phyloP scores from a whole-genome alignment of 345 rosid genomes.

The Eucalyptus dawsonii region DNA sequence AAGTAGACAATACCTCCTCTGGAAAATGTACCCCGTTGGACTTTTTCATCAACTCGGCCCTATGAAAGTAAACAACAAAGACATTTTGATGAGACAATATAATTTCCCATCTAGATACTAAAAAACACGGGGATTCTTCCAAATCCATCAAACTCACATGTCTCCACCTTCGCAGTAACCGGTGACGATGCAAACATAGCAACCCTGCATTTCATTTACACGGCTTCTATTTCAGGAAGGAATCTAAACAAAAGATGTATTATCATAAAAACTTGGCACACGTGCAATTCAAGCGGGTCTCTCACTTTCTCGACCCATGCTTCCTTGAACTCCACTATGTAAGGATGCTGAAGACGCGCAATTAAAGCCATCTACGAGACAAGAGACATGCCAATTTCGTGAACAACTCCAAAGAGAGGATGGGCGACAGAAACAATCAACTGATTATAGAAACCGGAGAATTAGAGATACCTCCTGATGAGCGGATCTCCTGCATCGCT shows the following conservation, averaged over 20 bases:
- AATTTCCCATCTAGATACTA: background rate
- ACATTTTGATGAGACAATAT: background rate
- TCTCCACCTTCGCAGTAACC: conserved; percentile 99
- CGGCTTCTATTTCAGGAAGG: background rate
- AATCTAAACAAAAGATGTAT: background rate
- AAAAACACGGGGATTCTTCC: background rate
- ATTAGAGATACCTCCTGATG: conserved; percentile 70
- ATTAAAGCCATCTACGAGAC: conserved; percentile 76
- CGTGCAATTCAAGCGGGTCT: background rate
- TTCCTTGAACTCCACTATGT: conserved; percentile 93
- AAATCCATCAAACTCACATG: conserved; percentile 52
- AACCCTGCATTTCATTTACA: conserved; percentile 49
- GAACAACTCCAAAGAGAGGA: background rate
- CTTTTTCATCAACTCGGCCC: conserved; percentile 97
- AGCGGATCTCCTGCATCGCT: conserved; percentile 96
- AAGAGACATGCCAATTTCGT: background rate
- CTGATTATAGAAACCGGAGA: background rate
- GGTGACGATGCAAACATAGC: conserved; percentile 96
- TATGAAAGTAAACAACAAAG: conserved; percentile 1
- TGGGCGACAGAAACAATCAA: background rate
- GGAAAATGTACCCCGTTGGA: conserved; percentile 80
- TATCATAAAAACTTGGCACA: background rate
- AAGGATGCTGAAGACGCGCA: conserved; percentile 86
- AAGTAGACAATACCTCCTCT: conserved; percentile 51
- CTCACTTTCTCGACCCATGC: conserved; percentile 99